Evolutionary conservation across 495 filamentous ascomycete genomes (phyloP).

Genomic region (Penicillium lagena): DNA sequence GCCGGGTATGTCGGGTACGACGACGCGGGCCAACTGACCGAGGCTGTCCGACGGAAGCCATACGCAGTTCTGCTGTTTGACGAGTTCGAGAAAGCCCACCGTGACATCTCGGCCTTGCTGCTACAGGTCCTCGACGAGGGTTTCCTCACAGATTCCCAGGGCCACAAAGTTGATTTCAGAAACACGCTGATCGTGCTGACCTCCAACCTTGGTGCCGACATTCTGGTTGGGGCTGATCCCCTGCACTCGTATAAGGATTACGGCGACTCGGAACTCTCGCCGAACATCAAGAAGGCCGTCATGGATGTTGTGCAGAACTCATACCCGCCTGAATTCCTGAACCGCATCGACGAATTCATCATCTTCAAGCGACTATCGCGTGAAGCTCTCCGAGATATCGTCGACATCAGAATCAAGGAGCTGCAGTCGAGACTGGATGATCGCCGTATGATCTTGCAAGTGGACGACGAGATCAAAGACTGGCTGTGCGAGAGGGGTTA

Average conservation of each 20-base stretch:
- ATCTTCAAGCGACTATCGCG: slow-evolving; percentile 80
- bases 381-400: slow-evolving; percentile 79
- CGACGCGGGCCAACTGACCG: slow-evolving; percentile 92
- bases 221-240: slow-evolving; percentile 40
- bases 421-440: slow-evolving; percentile 79
- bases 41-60: slow-evolving; percentile 90
- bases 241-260: slow-evolving; percentile 44
- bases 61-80: slow-evolving; percentile 95
- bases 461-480: slow-evolving; percentile 62
- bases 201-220: slow-evolving; percentile 69
- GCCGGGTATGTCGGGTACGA: slow-evolving; percentile 97
- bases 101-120: slow-evolving; percentile 89
- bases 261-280: slow-evolving; percentile 56
- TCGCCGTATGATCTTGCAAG: slow-evolving; percentile 70
- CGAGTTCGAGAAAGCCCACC: slow-evolving; percentile 96
- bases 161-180: slow-evolving; percentile 91
- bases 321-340: slow-evolving; percentile 93
- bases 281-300: slow-evolving; percentile 66
- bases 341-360: slow-evolving; percentile 95
- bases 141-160: slow-evolving; percentile 90
- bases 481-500: slow-evolving; percentile 89
- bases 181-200: slow-evolving; percentile 96
- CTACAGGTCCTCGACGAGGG: slow-evolving; percentile 96
- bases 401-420: slow-evolving; percentile 85
- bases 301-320: slow-evolving; percentile 76